Conservation (phyloP, 805 yeast genomes). For the Candida chauliodis region DNA sequence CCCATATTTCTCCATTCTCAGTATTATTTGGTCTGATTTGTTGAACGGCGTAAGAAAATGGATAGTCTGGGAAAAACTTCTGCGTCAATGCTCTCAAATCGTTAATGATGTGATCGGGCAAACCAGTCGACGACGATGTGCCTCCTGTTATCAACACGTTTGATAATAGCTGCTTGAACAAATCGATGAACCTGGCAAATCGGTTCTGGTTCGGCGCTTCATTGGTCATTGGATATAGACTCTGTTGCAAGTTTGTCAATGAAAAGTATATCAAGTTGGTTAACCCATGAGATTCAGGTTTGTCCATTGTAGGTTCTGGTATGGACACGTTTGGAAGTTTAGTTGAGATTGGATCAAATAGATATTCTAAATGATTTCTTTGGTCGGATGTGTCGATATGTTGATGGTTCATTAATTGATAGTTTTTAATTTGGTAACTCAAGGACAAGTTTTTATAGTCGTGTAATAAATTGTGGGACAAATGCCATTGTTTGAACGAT, state of each 20-base stretch:
- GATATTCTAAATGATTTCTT: constrained; percentile 48
- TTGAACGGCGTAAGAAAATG: constrained; percentile 24
- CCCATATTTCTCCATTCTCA: constrained; percentile 38
- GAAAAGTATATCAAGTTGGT: constrained; percentile 34
- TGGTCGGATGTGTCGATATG: constrained; percentile 11
- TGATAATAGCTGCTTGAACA: constrained; percentile 32
- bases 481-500: constrained; percentile 36
- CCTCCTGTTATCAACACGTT: constrained; percentile 62
- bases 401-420: constrained; percentile 10
- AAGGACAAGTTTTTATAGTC: constrained; percentile 35
- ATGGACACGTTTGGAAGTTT: constrained; percentile 34
- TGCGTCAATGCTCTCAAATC: constrained; percentile 48
- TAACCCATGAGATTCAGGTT: constrained; percentile 49
- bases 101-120: constrained; percentile 51
- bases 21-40: constrained; percentile 20
- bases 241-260: constrained; percentile 33
- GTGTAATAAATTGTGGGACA: constrained; percentile 29
- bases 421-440: constrained; percentile 21
- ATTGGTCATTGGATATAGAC: constrained; percentile 22
- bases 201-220: constrained; percentile 29
- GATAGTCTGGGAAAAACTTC: constrained; percentile 45
- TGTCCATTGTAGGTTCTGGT: constrained; percentile 37
- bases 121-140: constrained; percentile 50
- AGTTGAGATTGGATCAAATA: constrained; percentile 62
- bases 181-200: constrained; percentile 35